Conservation (phyloP, 2,329 filamentous ascomycete genomes). For the Colletotrichum sp. region DNA sequence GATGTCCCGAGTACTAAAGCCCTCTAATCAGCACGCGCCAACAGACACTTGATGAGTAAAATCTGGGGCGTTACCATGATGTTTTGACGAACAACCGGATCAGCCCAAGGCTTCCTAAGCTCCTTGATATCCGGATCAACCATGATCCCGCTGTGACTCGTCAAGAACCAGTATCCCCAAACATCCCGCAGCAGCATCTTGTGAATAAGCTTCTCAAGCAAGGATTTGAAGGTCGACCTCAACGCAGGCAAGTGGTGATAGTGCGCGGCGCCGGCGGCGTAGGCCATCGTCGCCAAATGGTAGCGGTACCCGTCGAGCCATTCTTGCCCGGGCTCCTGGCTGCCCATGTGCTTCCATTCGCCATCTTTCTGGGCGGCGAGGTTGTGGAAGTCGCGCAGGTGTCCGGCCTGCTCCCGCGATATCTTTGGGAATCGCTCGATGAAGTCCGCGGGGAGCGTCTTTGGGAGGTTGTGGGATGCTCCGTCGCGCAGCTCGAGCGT, state of each 20-base stretch:
- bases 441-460: neutral
- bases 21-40: rapidly evolving
- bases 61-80: slow-evolving; percentile 27
- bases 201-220: slow-evolving; percentile 37
- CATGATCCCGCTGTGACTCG: slow-evolving; percentile 33
- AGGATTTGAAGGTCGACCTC: slow-evolving; percentile 33
- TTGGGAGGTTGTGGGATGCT: neutral
- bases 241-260: slow-evolving; percentile 41
- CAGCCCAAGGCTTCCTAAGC: slow-evolving; percentile 43
- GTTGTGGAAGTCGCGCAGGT: slow-evolving; percentile 40
- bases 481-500: rapidly evolving
- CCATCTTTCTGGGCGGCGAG: slow-evolving; percentile 29
- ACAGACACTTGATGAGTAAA: slow-evolving; percentile 11
- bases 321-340: slow-evolving; percentile 40
- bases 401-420: slow-evolving; percentile 30
- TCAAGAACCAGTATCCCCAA: slow-evolving; percentile 47
- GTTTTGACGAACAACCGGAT: slow-evolving; percentile 42
- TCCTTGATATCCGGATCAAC: slow-evolving; percentile 40
- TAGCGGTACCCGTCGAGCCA: slow-evolving; percentile 40
- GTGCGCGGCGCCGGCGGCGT: slow-evolving; percentile 38
- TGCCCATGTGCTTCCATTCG: slow-evolving; percentile 35
- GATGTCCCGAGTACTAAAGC: slow-evolving; percentile 37
- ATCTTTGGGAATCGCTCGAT: slow-evolving; percentile 18
- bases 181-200: slow-evolving; percentile 46
- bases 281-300: slow-evolving; percentile 44